phyloP scores from a whole-genome alignment of 2,329 filamentous ascomycete species.

The Calonectria pauciramosa region DNA sequence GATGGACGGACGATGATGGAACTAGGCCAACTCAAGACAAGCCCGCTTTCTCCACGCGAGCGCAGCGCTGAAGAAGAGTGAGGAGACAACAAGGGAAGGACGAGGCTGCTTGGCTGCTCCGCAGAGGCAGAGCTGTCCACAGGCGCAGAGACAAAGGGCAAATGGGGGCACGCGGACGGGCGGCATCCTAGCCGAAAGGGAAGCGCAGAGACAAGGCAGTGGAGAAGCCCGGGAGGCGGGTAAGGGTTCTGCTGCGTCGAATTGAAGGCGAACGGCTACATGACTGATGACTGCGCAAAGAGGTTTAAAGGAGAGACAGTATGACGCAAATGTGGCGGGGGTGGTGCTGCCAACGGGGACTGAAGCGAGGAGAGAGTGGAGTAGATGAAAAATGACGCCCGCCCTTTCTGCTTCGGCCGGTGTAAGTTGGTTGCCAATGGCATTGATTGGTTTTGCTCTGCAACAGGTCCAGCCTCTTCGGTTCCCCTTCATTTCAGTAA shows the following conservation, averaged over 20 bases:
- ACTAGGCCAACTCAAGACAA: constrained; percentile 16
- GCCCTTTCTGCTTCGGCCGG: neutral
- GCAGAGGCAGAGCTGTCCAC: neutral
- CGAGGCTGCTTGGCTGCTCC: neutral
- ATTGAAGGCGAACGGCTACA: neutral
- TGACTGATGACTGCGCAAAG: neutral
- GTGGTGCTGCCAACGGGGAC: neutral
- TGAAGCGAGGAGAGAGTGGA: neutral
- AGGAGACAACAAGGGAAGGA: neutral
- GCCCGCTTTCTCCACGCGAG: constrained; percentile 11
- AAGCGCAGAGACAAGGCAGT: neutral
- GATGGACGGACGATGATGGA: constrained; percentile 20
- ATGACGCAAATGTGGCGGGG: constrained; percentile 27
- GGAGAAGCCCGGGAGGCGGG: constrained; percentile 1
- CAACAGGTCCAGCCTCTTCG: neutral
- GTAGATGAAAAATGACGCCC: constrained; percentile 10
- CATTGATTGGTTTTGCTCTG: neutral
- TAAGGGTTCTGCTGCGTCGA: constrained; percentile 11
- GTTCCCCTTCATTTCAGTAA: neutral
- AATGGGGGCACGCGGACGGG: neutral
- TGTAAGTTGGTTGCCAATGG: neutral
- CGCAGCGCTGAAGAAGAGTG: neutral
- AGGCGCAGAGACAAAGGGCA: neutral
- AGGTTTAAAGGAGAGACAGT: constrained; percentile 19
- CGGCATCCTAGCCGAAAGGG: constrained; percentile 1